Conservation (phyloP, 805 yeast species). For the Barnettozyma botsteinii region DNA sequence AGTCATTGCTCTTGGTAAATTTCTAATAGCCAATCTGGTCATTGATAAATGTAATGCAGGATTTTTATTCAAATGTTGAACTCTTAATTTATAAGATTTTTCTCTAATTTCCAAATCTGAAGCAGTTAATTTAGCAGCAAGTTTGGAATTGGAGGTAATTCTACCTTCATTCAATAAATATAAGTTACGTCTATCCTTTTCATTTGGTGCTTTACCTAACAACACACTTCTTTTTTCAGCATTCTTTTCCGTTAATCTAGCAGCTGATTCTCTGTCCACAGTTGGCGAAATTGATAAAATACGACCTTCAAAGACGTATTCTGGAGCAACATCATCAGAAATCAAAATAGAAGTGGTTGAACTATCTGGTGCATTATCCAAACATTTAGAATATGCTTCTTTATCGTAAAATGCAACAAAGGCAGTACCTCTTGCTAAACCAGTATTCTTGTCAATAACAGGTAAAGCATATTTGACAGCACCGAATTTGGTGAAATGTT, state of each 20-base stretch:
- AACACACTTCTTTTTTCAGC: slow-evolving; percentile 66
- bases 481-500: slow-evolving; percentile 80
- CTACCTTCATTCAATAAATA: slow-evolving; percentile 92
- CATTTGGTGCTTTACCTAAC: slow-evolving; percentile 75
- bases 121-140: slow-evolving; percentile 61
- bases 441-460: slow-evolving; percentile 79
- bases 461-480: slow-evolving; percentile 89
- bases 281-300: slow-evolving; percentile 79
- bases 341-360: slow-evolving; percentile 62
- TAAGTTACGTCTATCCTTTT: slow-evolving; percentile 77
- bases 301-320: slow-evolving; percentile 89
- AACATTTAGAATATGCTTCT: slow-evolving; percentile 60
- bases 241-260: slow-evolving; percentile 63
- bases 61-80: slow-evolving; percentile 83
- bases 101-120: slow-evolving; percentile 85
- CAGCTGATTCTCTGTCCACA: slow-evolving; percentile 82
- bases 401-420: slow-evolving; percentile 77
- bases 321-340: slow-evolving; percentile 87
- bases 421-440: slow-evolving; percentile 89
- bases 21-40: slow-evolving; percentile 91
- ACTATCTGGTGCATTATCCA: slow-evolving; percentile 72
- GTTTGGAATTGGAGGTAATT: slow-evolving; percentile 70
- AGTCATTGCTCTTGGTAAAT: slow-evolving; percentile 87
- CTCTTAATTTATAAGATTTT: slow-evolving; percentile 78
- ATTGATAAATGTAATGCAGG: slow-evolving; percentile 89